phyloP scores from a whole-genome alignment of 108 stramenopile species.

The Cyclotella distinguenda region DNA sequence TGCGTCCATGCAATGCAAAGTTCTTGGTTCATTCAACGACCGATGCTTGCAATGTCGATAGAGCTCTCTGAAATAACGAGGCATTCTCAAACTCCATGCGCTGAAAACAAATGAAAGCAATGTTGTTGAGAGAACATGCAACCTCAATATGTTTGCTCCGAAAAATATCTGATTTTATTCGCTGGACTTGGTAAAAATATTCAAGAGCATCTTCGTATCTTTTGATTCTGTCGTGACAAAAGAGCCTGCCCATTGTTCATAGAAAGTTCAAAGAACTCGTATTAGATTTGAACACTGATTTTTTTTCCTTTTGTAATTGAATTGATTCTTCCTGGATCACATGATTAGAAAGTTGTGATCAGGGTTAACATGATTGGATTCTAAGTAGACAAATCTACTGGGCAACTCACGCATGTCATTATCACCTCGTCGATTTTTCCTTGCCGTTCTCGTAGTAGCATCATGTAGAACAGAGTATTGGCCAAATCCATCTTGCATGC shows the following conservation, averaged over 20 bases:
- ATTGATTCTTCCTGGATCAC: conserved; percentile 29
- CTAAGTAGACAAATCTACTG: no score
- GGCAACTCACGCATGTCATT: conserved; percentile 26
- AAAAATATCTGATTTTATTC: conserved; percentile 26
- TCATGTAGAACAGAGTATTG: conserved; percentile 30
- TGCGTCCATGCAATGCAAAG: conserved; percentile 31
- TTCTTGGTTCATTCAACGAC: conserved; percentile 35
- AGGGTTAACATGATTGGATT: no score
- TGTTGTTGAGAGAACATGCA: conserved; percentile 44
- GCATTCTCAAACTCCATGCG: conserved; percentile 37
- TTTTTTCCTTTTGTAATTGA: conserved; percentile 17
- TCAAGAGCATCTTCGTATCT: conserved; percentile 39
- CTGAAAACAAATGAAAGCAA: conserved; percentile 30
- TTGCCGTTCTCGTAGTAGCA: conserved; percentile 33
- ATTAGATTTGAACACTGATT: conserved; percentile 23
- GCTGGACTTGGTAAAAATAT: conserved; percentile 39
- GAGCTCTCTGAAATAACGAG: conserved; percentile 24
- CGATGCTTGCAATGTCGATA: conserved; percentile 38
- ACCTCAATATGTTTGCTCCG: conserved; percentile 43
- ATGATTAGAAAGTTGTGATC: no score
- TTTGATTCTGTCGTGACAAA: conserved; percentile 27
- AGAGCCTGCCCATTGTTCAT: conserved; percentile 34
- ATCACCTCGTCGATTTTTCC: conserved; percentile 28
- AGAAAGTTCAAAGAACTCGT: conserved; percentile 27
- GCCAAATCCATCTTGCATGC: conserved; percentile 35